Evolutionary conservation across 169 alveolate genomes (phyloP).

Genomic region (Perkinsus marinus): DNA sequence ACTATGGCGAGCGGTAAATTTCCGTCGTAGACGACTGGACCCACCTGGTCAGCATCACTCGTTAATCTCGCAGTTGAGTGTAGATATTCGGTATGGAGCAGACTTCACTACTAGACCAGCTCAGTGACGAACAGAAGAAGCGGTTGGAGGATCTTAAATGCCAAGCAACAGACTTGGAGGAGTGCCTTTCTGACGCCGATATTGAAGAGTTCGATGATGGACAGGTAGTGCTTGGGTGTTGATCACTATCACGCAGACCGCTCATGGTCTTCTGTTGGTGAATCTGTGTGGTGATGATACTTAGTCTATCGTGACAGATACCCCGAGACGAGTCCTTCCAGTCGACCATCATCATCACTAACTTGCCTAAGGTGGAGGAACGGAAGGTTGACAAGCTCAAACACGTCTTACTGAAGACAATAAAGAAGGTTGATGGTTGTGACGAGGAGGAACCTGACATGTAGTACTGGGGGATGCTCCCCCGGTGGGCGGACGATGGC

Average conservation of each 20-base stretch:
- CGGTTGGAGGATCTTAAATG: neutral
- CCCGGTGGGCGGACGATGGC: too few relatives aligned
- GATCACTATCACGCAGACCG: too few relatives aligned
- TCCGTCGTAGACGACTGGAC: neutral
- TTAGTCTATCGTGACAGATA: neutral
- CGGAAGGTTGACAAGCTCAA: neutral
- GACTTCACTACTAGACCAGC: neutral
- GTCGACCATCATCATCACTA: neutral
- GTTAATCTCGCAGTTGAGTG: neutral
- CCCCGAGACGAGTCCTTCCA: neutral
- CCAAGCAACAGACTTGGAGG: neutral
- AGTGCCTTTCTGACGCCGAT: neutral
- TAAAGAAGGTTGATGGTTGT: neutral
- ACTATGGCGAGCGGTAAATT: neutral
- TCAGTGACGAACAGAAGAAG: neutral
- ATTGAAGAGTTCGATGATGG: neutral
- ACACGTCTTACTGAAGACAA: neutral
- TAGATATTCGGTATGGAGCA: neutral
- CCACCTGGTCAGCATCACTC: too few relatives aligned
- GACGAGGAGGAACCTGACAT: neutral
- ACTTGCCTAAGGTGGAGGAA: neutral
- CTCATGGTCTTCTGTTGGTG: too few relatives aligned
- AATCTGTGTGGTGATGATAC: too few relatives aligned
- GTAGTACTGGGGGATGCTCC: neutral
- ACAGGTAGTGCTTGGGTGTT: neutral